phyloP scores from a whole-genome alignment of 352 stramenopile genomes.

The Globisporangium spiculum region DNA sequence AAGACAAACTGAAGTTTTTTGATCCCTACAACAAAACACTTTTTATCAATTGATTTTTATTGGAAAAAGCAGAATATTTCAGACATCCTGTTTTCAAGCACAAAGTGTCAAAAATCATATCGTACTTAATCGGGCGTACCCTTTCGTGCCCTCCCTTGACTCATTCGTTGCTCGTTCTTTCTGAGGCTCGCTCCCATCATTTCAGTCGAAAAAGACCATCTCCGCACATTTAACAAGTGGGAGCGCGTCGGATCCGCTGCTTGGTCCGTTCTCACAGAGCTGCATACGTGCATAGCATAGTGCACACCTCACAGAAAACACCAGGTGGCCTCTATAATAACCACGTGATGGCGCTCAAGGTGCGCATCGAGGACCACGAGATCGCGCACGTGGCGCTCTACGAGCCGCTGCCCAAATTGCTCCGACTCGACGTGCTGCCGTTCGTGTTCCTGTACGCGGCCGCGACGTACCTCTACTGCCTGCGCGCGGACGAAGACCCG shows the following conservation, averaged over 20 bases:
- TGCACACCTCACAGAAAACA: neutral
- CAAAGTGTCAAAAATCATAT: neutral
- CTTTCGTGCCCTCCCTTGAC: neutral
- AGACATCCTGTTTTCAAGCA: no score
- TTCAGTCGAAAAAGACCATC: neutral
- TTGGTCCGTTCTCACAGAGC: neutral
- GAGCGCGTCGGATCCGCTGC: neutral
- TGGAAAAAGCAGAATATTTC: no score
- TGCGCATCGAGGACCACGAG: slow-evolving; percentile 54
- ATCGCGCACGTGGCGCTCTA: slow-evolving; percentile 56
- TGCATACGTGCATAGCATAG: no score
- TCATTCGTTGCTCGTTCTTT: neutral
- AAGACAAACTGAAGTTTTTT: no score
- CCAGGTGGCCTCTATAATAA: neutral
- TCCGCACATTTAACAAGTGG: neutral
- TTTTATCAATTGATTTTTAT: no score
- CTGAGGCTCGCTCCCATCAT: neutral
- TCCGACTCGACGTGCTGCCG: slow-evolving; percentile 52
- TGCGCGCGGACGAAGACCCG: slow-evolving; percentile 31
- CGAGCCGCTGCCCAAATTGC: slow-evolving; percentile 47
- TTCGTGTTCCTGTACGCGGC: slow-evolving; percentile 43
- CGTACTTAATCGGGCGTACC: neutral
- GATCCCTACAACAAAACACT: no score
- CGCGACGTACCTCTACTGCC: slow-evolving; percentile 27
- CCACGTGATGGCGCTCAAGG: slow-evolving; percentile 14